phyloP scores from a whole-genome alignment of 2,329 filamentous ascomycete genomes.

The Penicillium sp. region DNA sequence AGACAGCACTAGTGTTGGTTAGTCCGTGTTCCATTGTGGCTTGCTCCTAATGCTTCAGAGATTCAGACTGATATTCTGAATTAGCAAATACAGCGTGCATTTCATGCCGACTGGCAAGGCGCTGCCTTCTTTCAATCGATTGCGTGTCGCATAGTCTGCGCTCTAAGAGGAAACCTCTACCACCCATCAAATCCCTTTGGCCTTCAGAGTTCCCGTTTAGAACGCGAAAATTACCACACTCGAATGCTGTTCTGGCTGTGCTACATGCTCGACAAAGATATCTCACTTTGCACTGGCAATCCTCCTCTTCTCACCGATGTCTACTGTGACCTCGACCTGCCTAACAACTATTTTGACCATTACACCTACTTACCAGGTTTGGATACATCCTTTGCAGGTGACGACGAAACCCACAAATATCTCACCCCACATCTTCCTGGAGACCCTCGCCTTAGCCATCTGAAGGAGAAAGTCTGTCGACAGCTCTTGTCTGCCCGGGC shows the following conservation, averaged over 20 bases:
- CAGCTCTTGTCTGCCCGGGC: conserved; percentile 14
- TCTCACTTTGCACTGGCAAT: conserved; percentile 13
- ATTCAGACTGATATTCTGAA: conserved; percentile 1
- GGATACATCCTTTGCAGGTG: background rate
- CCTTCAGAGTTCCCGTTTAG: background rate
- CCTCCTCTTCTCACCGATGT: conserved; percentile 13
- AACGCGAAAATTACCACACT: conserved; percentile 5
- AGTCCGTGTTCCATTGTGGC: background rate
- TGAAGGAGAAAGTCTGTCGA: conserved; percentile 17
- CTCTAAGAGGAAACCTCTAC: conserved; percentile 7
- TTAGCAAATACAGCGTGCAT: too few species aligned
- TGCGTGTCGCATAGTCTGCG: conserved; percentile 15
- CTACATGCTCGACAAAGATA: conserved; percentile 13
- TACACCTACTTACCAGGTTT: conserved; percentile 5
- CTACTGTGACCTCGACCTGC: conserved; percentile 11
- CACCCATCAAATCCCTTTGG: background rate
- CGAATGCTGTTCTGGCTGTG: conserved; percentile 15
- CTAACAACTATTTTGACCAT: background rate
- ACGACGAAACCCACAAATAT: background rate
- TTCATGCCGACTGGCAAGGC: too few species aligned
- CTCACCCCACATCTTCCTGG: conserved; percentile 2
- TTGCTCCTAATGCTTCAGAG: background rate
- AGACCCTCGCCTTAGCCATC: conserved; percentile 4
- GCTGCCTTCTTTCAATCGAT: too few species aligned
- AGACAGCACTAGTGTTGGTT: conserved; percentile 14